phyloP scores from a whole-genome alignment of 78 protist genomes.

The Emiliania huxleyi region DNA sequence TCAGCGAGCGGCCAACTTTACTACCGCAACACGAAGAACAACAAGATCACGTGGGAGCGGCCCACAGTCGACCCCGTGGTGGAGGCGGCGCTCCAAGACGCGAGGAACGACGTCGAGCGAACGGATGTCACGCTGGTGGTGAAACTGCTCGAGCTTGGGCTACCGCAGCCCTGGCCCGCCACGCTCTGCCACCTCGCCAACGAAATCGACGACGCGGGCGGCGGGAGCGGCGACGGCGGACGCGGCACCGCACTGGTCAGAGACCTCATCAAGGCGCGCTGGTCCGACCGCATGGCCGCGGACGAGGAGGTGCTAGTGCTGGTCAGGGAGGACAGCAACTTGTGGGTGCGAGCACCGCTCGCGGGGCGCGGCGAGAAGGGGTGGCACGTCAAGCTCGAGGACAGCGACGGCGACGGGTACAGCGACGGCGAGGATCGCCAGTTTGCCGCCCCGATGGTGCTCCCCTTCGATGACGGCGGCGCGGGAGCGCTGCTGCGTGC shows the following conservation, averaged over 20 bases:
- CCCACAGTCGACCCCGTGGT: too few species aligned
- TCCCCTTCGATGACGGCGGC: background rate
- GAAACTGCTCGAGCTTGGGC: background rate
- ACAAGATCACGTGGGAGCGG: too few species aligned
- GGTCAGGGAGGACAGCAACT: background rate
- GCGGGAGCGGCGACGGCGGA: background rate
- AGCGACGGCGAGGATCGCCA: background rate
- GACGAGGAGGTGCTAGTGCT: background rate
- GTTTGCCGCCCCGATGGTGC: background rate
- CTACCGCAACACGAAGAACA: too few species aligned
- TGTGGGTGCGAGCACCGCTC: too few species aligned
- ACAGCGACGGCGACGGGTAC: background rate
- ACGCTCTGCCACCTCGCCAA: background rate
- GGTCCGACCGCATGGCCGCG: background rate
- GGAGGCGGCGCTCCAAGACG: background rate
- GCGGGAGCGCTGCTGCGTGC: background rate
- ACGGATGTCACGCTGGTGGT: background rate
- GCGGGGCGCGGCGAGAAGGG: too few species aligned
- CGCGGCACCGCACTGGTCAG: too few species aligned
- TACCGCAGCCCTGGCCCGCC: background rate
- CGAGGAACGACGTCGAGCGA: background rate
- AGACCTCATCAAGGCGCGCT: background rate
- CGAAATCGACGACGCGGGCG: background rate
- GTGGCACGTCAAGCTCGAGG: background rate
- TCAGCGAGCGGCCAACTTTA: too few species aligned